Evolutionary conservation across 2,329 filamentous ascomycete species (phyloP).

Genomic region (Fusarium sp.): DNA sequence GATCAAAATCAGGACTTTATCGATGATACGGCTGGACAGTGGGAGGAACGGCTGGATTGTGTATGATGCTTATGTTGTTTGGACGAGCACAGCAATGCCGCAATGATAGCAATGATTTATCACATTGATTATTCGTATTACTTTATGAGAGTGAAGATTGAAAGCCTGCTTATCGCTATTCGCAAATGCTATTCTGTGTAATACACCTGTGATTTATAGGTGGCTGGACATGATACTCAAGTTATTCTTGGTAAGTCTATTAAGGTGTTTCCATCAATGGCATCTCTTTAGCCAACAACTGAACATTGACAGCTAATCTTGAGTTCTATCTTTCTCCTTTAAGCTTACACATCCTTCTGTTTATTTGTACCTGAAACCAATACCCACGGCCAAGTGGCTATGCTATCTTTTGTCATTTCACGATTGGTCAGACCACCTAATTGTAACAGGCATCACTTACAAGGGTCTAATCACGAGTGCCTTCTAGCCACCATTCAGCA

Average conservation of each 20-base stretch:
- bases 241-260: neutral
- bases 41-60: constrained; percentile 23
- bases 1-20: constrained; percentile 22
- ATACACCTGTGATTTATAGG: neutral
- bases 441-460: constrained; percentile 29
- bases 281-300: too few relatives aligned
- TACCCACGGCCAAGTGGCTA: neutral
- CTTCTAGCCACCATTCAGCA: constrained; percentile 9
- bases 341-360: neutral
- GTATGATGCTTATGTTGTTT: constrained; percentile 43
- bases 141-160: neutral
- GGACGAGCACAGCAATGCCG: constrained; percentile 40
- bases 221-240: neutral
- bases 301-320: neutral
- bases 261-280: neutral
- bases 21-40: constrained; percentile 19
- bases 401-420: constrained; percentile 2
- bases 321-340: neutral
- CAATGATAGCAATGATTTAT: constrained; percentile 48
- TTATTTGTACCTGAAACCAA: neutral
- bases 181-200: neutral
- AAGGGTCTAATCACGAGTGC: constrained; percentile 35
- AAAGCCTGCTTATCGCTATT: neutral
- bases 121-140: neutral
- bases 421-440: constrained; percentile 28